Base-by-base conservation (phyloP, 441 rosid species). In the Adansonia gregorii region DNA sequence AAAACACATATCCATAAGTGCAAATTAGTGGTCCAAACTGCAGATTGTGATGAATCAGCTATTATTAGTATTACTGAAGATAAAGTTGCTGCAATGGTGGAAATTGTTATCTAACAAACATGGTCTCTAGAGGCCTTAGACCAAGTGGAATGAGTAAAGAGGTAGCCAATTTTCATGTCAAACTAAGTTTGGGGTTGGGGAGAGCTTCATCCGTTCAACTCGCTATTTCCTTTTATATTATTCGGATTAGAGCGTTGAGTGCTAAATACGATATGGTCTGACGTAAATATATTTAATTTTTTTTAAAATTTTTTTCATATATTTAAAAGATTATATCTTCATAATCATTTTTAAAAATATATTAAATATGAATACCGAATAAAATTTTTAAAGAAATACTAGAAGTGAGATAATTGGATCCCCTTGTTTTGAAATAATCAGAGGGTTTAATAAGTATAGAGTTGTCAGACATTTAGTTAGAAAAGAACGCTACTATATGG, bases 81-180 rank as follows among this genome's bases (percentile, higher is more conserved):
- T 35, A 35, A 35, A 35, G 41, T 48, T 48, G 41, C 58, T 49
- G 19, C 35, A 68, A 68, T 52, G 54, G 73, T 71, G 22, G 27
- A 24, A 24, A 69, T 51, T 24, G 43, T 49, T 69, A 70, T 52
- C 24, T 52, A 14, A 52, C 27, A 71, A 35, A 71, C 15, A 71
- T 31, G 20, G 20, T 19, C 74, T 10, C 63, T 54, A 35, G 41
- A 35, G 41, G 41, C 41, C 41, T 35, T 35, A 4, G 41, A 35
- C 41, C 41, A 35, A 35, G 41, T 35, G 41, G 41, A 35, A 35
- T 35, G 41, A 35, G 41, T 35, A 35, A 35, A 14, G 45, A 61
- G 11, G 49, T 1, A 48, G 8, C 12, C 12, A 11, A 35, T 61
- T 12, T 67, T 19, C 52, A 10, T 45, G 72, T 67, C 9, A 45